Evolutionary conservation across 495 filamentous ascomycete genomes (phyloP).

Genomic region (Daldinia caldariorum): DNA sequence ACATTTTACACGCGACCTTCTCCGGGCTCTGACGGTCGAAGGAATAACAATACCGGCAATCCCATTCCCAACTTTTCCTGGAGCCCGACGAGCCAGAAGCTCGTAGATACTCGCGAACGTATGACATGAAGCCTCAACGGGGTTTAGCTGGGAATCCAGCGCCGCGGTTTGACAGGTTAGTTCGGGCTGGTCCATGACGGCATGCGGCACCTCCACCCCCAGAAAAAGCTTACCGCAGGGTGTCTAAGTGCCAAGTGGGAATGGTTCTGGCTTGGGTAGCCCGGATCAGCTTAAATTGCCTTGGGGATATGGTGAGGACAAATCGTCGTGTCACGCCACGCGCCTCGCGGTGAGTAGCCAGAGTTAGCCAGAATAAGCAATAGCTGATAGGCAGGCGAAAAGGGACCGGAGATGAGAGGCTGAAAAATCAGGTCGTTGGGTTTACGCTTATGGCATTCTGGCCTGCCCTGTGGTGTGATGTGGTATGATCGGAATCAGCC

Average conservation of each 20-base stretch:
- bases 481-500: slow-evolving; percentile 40
- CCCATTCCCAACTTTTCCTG: slow-evolving; percentile 15
- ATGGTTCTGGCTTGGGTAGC: background rate
- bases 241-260: background rate
- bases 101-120: slow-evolving; percentile 30
- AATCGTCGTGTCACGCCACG: slow-evolving; percentile 35
- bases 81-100: slow-evolving; percentile 3
- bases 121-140: slow-evolving; percentile 25
- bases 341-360: background rate
- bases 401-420: slow-evolving; percentile 42
- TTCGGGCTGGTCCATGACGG: slow-evolving; percentile 29
- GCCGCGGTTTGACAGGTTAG: slow-evolving; percentile 16
- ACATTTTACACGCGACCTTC: background rate
- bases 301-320: slow-evolving; percentile 26
- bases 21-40: slow-evolving; percentile 4
- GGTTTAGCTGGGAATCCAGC: slow-evolving; percentile 36
- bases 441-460: slow-evolving; percentile 39
- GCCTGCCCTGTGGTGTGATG: slow-evolving; percentile 40
- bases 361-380: background rate
- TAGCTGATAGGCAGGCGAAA: slow-evolving; percentile 32
- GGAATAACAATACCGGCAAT: background rate
- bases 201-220: slow-evolving; percentile 7
- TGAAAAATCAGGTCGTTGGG: slow-evolving; percentile 22
- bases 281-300: no score
- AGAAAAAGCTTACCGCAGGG: slow-evolving; percentile 14